Evolutionary conservation across 169 alveolate genomes (phyloP), one percentile per base, ranked within the genome.

Genomic region (Cryptosporidium ryanae): DNA sequence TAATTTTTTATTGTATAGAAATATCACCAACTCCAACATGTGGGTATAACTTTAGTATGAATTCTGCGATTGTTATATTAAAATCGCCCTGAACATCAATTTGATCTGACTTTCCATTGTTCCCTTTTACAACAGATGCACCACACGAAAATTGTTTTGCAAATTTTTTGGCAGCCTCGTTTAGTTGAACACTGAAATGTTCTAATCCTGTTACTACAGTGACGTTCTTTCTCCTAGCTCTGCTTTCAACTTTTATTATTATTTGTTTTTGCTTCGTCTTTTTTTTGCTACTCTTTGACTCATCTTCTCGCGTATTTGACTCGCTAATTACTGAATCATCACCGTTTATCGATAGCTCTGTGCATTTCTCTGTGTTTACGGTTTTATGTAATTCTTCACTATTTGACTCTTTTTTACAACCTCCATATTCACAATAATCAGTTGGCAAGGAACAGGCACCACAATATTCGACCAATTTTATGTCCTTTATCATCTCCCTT

Each of bases 381-480:
- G 13, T n/a, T 61, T 27, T 92, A 32, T 52, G 61, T 8, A 66
- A 64, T 2, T 43, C 89, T 18, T 65, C 76, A 91, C 65, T 90
- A 89, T 31, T 90, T 65, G 65, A 96, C 92, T 70, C 76, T 91
- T 31, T 68, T 82, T 92, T 93, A 91, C 57, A 82, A 90, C 81
- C 93, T 4, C 96, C 97, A 63, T 91, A 94, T 64, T 94, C 97
- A 64, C 97, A 94, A 65, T 91, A 94, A 84, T 94, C 97, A 29
- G 84, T 92, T 27, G 97, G 97, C 92, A 94, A 90, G 32, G 94
- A 92, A 82, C 97, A 94, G 57, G 70, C 64, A 63, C 82, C 82
- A 50, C 93, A 91, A 52, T 91, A 91, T 27, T 84, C 93, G 15
- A 81, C 89, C 18, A 31, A 23, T 23, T 34, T 52, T 17, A 76